Evolutionary conservation across 2,329 filamentous ascomycete species (phyloP), one percentile per base, ranked within the genome.

Genomic region (Nigrospora osmanthi): DNA sequence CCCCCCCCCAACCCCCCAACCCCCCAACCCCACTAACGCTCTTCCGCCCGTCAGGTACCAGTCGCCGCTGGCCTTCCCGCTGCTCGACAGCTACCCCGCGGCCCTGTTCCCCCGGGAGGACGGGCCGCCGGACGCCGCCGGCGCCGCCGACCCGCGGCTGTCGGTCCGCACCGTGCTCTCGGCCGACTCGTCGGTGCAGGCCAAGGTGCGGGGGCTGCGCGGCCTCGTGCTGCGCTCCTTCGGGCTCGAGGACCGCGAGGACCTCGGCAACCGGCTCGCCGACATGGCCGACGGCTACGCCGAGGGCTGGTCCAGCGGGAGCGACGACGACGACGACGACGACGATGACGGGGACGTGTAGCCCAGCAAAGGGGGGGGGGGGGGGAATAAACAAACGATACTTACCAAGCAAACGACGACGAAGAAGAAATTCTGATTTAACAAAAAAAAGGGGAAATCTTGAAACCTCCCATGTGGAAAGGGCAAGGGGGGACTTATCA

Each of bases 241-340:
- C 14, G 71, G 73, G 0, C 55, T 91, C 3, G 88, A 94, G 48
- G 90, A 97, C 58, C 77, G 91, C 36, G 93, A 98, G 65, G 72
- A 73, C 3, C 71, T 97, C n/a, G 79, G 81, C 38, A 93, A 95
- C 58, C 82, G 85, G 12, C 71, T 98, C 35, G 81, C 85, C 19
- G 84, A 87, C 48, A 82, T 97, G 56, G 84, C 85, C 1, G 90
- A 95, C 58, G 87, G 87, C 48, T 97, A 96, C 61, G 82, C 88
- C 54, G 87, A 93, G 49, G 89, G 89, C 2, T 95, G 88, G 87
- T 82, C 81, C 12, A 89, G 85, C 56, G 88, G 82, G 19, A 84
- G 80, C 47, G 85, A 87, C 54, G 75, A 81, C 10, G 83, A 80
- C 16, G 81, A 88, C 47, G 83, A 23, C 19, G 19, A 88, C 42